A percentile compares a stretch with the other conserved stretches of the same genome.
phyloP scores from a whole-genome alignment of 192 early-diverging fungal species.

The Backusella circina region DNA sequence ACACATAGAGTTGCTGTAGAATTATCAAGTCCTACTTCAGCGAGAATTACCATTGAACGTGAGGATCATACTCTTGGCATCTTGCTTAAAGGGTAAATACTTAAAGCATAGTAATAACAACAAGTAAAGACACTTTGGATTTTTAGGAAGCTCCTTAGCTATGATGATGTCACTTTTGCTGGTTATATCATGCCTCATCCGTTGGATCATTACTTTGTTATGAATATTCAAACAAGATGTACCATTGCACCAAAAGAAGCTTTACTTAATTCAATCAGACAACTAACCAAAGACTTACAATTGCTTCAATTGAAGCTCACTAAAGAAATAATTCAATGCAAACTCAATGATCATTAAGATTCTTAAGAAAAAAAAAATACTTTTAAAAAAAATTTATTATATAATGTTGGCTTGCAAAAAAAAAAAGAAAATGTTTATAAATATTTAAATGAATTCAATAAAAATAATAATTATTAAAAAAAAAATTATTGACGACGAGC shows the following conservation, averaged over 20 bases:
- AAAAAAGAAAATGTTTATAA: not conserved
- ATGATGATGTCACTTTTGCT: not conserved
- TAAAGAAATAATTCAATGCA: too few species aligned
- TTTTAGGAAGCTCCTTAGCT: not conserved
- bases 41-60: not conserved
- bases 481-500: not conserved
- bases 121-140: not conserved
- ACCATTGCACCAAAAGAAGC: not conserved
- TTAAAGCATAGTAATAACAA: not conserved
- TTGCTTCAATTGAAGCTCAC: too few species aligned
- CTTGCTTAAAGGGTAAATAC: not conserved
- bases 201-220: not conserved
- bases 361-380: too few species aligned
- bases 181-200: not conserved
- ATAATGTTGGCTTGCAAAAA: not conserved
- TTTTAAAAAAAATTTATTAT: not conserved
- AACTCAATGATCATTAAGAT: too few species aligned
- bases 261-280: not conserved
- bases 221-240: not conserved
- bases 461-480: not conserved
- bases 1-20: not conserved
- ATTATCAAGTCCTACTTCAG: not conserved
- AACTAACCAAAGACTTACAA: not conserved
- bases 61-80: not conserved
- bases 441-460: not conserved